phyloP scores from a whole-genome alignment of 164 flowering plant genomes.

The Vitis rotundifolia region DNA sequence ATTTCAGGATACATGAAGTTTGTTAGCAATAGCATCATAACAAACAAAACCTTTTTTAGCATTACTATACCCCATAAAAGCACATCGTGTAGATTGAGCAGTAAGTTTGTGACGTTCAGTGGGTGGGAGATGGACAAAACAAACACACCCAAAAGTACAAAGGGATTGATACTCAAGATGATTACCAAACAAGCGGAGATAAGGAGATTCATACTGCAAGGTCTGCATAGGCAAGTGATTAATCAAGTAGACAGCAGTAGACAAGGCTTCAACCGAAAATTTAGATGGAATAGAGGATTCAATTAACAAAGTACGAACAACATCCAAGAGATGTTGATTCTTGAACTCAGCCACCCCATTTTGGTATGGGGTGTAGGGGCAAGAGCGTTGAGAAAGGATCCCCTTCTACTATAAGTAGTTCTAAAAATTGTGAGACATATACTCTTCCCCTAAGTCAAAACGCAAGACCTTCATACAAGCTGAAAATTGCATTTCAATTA shows the following conservation, averaged over 20 bases:
- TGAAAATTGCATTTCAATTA: constrained; percentile 3
- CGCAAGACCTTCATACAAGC: not conserved
- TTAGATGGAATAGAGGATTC: constrained; percentile 8
- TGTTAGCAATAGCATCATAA: not conserved
- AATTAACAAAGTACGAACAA: constrained; percentile 5
- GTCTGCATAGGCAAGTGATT: not conserved
- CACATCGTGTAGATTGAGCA: constrained; percentile 12
- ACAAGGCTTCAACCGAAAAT: constrained; percentile 15
- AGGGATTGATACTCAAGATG: constrained; percentile 4
- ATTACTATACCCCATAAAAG: constrained; percentile 10
- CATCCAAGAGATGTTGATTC: constrained; percentile 12
- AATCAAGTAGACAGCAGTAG: constrained; percentile 7
- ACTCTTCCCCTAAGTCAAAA: not conserved
- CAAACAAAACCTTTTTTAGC: not conserved
- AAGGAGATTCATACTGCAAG: constrained; percentile 1
- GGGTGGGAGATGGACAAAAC: constrained; percentile 15
- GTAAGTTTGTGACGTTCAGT: constrained; percentile 1
- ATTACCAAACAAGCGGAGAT: constrained; percentile 3
- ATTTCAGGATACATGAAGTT: constrained; percentile 3
- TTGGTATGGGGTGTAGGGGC: constrained; percentile 13
- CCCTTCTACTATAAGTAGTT: constrained; percentile 2
- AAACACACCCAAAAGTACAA: constrained; percentile 11
- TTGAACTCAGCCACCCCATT: constrained; percentile 17
- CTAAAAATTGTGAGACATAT: not conserved
- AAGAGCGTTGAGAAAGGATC: constrained; percentile 9